Evolutionary conservation across 2,329 filamentous ascomycete species (phyloP).

Genomic region (Xylaria sp.): DNA sequence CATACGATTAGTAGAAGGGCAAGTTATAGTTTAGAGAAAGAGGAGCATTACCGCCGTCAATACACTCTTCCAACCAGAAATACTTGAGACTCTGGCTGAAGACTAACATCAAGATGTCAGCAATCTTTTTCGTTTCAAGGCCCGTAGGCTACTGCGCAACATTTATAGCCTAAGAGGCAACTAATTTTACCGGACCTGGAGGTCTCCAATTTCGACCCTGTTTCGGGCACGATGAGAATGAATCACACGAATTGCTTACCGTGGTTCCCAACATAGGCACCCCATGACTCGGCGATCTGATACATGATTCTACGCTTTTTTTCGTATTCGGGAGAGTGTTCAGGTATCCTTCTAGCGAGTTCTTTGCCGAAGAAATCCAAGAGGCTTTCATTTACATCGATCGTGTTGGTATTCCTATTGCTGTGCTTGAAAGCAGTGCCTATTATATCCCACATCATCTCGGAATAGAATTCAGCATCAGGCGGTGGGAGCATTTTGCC

Average conservation of each 20-base stretch:
- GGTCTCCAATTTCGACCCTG: neutral
- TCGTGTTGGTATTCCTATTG: constrained; percentile 59
- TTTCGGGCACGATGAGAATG: neutral
- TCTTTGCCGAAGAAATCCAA: constrained; percentile 58
- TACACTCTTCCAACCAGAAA: constrained; percentile 79
- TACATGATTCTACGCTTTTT: constrained; percentile 51
- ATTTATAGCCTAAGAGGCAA: neutral
- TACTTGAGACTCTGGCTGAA: constrained; percentile 72
- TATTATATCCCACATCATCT: constrained; percentile 70
- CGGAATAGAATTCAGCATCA: constrained; percentile 54
- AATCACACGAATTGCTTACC: constrained; percentile 20
- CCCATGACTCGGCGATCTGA: constrained; percentile 69
- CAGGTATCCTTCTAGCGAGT: constrained; percentile 52
- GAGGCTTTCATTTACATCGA: constrained; percentile 54
- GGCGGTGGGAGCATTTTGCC: constrained; percentile 56
- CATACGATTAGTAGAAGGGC: constrained; percentile 31
- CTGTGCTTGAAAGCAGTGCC: constrained; percentile 71
- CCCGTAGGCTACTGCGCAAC: neutral
- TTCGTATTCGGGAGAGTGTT: constrained; percentile 48
- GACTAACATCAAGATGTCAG: constrained; percentile 42
- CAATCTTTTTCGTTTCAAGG: neutral
- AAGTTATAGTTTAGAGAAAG: neutral
- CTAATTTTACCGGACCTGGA: neutral
- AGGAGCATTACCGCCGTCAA: constrained; percentile 64
- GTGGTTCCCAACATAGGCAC: constrained; percentile 71